These are phyloP conservation scores for Geosmithia flava DNA, from an alignment of 2,329 filamentous ascomycete species.

Conservation along the genomic window DNA sequence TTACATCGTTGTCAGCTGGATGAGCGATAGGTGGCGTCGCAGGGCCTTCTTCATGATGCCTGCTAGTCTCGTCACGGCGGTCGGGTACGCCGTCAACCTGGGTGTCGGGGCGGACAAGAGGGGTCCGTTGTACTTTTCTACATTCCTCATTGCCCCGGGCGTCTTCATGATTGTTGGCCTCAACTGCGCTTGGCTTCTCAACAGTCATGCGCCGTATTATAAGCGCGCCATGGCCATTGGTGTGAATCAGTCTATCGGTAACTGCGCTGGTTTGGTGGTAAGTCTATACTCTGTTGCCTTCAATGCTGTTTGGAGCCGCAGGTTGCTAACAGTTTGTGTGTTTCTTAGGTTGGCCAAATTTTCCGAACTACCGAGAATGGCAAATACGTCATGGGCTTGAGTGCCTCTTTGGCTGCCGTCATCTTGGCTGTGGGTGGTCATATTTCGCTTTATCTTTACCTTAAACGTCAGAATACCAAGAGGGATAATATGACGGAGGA, in stretches of 20 bases:
- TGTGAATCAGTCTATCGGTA: slow-evolving; percentile 31
- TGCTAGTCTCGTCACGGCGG: slow-evolving; percentile 9
- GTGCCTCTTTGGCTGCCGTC: slow-evolving; percentile 9
- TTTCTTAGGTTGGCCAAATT: slow-evolving; percentile 6
- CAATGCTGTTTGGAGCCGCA: no score
- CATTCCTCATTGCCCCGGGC: slow-evolving; percentile 10
- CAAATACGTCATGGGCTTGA: slow-evolving; percentile 10
- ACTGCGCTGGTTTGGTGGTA: slow-evolving; percentile 32
- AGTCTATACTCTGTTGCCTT: slow-evolving; percentile 1
- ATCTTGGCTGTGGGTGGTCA: slow-evolving; percentile 9
- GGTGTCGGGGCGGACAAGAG: slow-evolving; percentile 5
- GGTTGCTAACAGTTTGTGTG: background rate
- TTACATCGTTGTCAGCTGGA: slow-evolving; percentile 17
- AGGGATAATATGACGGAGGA: slow-evolving; percentile 8
- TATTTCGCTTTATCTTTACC: slow-evolving; percentile 7
- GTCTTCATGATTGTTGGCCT: slow-evolving; percentile 19
- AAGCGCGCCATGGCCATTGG: slow-evolving; percentile 31
- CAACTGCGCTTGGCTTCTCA: slow-evolving; percentile 33
- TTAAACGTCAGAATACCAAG: slow-evolving; percentile 8
- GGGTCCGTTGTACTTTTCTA: slow-evolving; percentile 7
- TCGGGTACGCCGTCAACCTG: slow-evolving; percentile 14
- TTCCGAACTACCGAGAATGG: slow-evolving; percentile 8
- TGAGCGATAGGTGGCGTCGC: slow-evolving; percentile 8
- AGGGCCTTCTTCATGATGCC: slow-evolving; percentile 8
- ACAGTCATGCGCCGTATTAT: slow-evolving; percentile 32